Base-by-base conservation (phyloP, 2,329 filamentous ascomycete species). In the Stemphylium beticola region DNA sequence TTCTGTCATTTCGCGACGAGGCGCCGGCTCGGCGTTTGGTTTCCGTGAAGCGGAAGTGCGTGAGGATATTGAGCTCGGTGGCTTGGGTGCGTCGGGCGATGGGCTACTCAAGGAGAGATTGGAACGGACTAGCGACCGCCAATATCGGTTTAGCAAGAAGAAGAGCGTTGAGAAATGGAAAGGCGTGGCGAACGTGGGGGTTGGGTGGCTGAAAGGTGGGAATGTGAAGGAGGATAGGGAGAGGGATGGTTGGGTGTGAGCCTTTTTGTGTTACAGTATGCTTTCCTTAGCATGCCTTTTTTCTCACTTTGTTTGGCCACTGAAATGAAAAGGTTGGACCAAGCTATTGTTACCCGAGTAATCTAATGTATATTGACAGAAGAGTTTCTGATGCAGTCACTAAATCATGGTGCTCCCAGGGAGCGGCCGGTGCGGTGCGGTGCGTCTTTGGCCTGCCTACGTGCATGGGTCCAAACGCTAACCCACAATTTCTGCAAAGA, bases 21-120 rank as follows among this genome's bases (percentile, higher is more conserved):
- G 62, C 31, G 63, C 57, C 15, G 57, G 56, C n/a, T 69, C 66
- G 3, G 61, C 66, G 1, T 56, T 74, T 8, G 74, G 73, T 1
- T 76, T 76, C 53, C 60, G 74, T 33, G 74, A 76, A 46, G 72
- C 72, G 2, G 74, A 75, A 53, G 67, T 75, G 8, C 56, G 66
- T 17, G 73, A 74, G n/a, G 73, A 75, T 34, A 68, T 73, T 29
- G 73, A 74, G 39, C 64, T 74, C 5, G 67, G 61, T 17, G 67
- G 67, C 0, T 20, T 74, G 6, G 66, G 63, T 15, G 38, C 61
- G 1, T 60, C 57, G 5, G 62, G 64, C 2, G 64, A 72, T 18
- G 62, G 58, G 4, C 64, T 65, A 9, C 68, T 75, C 57, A 70
- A 70, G 47, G 61, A 68, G 32, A 59, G 72, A 4, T 55, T 74